A percentile compares a stretch with the other conserved stretches of the same genome.
Conservation (phyloP, 352 stramenopile species). For the Globisporangium iwayamae region DNA sequence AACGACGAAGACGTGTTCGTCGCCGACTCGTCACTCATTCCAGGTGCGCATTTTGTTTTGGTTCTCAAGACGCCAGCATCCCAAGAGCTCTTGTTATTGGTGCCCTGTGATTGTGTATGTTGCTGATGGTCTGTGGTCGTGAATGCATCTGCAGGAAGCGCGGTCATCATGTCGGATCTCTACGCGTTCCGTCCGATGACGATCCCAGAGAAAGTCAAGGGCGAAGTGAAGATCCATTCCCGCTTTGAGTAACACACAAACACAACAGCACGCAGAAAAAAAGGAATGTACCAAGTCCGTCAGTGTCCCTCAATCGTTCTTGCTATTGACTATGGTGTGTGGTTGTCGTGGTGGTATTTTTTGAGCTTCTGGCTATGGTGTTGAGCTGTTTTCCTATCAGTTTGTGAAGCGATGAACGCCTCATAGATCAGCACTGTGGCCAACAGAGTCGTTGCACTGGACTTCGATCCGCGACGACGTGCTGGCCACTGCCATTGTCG, state of each 20-base stretch:
- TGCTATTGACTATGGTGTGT: neutral
- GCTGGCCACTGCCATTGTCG: no score
- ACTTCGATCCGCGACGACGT: neutral
- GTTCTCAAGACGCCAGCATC: neutral
- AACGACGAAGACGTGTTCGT: constrained; percentile 72
- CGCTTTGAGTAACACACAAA: constrained; percentile 47
- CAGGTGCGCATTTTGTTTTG: constrained; percentile 25
- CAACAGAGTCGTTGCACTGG: neutral
- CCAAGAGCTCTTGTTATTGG: constrained; percentile 1
- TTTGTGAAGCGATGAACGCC: neutral
- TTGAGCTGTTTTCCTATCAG: neutral
- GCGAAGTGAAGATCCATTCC: constrained; percentile 64
- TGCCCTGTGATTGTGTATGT: neutral
- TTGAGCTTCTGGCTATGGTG: neutral
- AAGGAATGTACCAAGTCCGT: neutral
- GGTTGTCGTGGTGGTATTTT: neutral
- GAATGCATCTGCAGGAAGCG: constrained; percentile 18
- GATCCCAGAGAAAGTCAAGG: constrained; percentile 40
- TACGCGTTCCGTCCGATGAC: constrained; percentile 63
- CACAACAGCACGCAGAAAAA: neutral
- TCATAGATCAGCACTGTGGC: no score
- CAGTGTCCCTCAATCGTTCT: neutral
- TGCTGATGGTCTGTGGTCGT: neutral
- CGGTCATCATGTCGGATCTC: constrained; percentile 58
- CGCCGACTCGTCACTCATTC: constrained; percentile 65